phyloP scores from a whole-genome alignment of 192 early-diverging fungal genomes.

The Mortierella antarctica region DNA sequence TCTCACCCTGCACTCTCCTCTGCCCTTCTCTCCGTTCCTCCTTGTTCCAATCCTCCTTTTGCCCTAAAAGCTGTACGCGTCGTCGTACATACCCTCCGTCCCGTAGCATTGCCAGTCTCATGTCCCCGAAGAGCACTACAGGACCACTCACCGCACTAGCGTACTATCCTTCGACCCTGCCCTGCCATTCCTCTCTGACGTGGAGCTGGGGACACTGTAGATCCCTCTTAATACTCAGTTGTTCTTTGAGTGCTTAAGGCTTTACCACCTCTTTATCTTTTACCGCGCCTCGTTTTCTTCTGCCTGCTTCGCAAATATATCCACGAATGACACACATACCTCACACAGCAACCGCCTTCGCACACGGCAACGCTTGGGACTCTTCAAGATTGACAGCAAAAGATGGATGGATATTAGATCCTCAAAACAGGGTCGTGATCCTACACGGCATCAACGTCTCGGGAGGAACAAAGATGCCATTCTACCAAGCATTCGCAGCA shows the following conservation, averaged over 20 bases:
- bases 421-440: constrained; percentile 58
- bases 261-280: background rate
- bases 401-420: constrained; percentile 61
- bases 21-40: background rate
- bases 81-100: background rate
- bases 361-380: constrained; percentile 41
- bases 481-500: constrained; percentile 24
- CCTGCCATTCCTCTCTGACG: too few relatives aligned
- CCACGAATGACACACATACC: constrained; percentile 5
- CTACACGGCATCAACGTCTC: constrained; percentile 67
- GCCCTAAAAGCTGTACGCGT: too few relatives aligned
- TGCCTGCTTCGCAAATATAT: background rate
- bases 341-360: constrained; percentile 13
- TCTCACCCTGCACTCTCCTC: background rate
- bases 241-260: too few relatives aligned
- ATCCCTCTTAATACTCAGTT: too few relatives aligned
- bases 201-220: too few relatives aligned
- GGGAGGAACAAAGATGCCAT: constrained; percentile 66
- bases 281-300: background rate
- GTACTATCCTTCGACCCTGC: too few relatives aligned
- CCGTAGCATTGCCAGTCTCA: too few relatives aligned
- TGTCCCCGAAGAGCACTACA: too few relatives aligned
- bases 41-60: background rate
- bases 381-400: constrained; percentile 20
- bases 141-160: too few relatives aligned